Evolutionary conservation across 2,329 filamentous ascomycete genomes (phyloP).

Genomic region (Fusarium aywerte): DNA sequence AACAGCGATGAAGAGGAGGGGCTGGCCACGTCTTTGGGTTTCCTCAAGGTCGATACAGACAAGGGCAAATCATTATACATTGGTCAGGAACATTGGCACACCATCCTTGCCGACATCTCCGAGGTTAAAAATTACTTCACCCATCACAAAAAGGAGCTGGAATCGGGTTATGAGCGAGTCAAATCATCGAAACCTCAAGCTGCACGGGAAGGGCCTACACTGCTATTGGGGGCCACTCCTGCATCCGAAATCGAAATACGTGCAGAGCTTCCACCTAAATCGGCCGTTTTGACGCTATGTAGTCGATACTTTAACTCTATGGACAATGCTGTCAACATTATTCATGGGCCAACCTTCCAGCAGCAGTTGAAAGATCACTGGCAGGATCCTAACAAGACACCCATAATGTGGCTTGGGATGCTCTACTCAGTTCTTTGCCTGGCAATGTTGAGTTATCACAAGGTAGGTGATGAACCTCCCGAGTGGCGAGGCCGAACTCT

Average conservation of each 20-base stretch:
- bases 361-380: slow-evolving; percentile 74
- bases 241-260: slow-evolving; percentile 82
- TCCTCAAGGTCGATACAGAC: slow-evolving; percentile 82
- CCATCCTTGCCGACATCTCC: slow-evolving; percentile 81
- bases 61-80: slow-evolving; percentile 84
- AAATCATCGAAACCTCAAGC: slow-evolving; percentile 72
- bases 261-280: slow-evolving; percentile 80
- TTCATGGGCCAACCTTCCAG: slow-evolving; percentile 88
- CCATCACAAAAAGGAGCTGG: slow-evolving; percentile 87
- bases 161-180: slow-evolving; percentile 82
- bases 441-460: slow-evolving; percentile 81
- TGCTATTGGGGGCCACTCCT: slow-evolving; percentile 80
- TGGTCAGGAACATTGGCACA: slow-evolving; percentile 85
- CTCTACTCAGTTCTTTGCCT: slow-evolving; percentile 81
- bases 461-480: slow-evolving; percentile 81
- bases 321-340: slow-evolving; percentile 75
- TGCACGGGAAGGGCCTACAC: slow-evolving; percentile 74
- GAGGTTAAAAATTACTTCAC: slow-evolving; percentile 94
- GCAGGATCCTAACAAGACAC: slow-evolving; percentile 77
- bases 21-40: slow-evolving; percentile 77
- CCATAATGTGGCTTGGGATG: slow-evolving; percentile 81
- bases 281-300: slow-evolving; percentile 84
- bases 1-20: slow-evolving; percentile 77
- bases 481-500: slow-evolving; percentile 77
- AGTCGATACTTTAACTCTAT: slow-evolving; percentile 90